Base-by-base conservation (phyloP, 1,139 yeast species). In the Debaryomyces singareniensis region DNA sequence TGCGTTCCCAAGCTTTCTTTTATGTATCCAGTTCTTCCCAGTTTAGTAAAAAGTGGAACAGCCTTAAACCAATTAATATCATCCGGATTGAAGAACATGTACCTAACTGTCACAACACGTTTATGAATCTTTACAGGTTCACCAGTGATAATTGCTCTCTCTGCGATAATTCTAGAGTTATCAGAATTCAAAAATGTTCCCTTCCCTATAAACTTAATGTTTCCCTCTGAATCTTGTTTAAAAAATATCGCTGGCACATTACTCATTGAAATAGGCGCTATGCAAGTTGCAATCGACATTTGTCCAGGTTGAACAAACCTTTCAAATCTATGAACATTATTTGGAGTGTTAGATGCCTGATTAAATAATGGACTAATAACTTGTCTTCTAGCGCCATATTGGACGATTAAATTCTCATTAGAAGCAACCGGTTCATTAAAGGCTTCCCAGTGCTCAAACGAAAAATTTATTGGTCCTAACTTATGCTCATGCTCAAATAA, bases 1-100 rank as follows among this genome's bases (percentile, higher is more conserved):
- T 93, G 98, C 3, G 98, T 93, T 61, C 99, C 99, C 61, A 93
- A 71, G 53, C 89, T 75, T 54, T 91, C 97, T 57, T 86, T 89
- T 54, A 93, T 86, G 54, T 81, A 83, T 34, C 99, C 99, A 24
- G 87, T 70, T 54, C 96, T 77, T 30, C 98, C 98, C 45, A 79
- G 71, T 53, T 85, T 86, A 28, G 97, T 89, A 56, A 86, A 91
- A 40, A 93, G 64, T 24, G 97, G 97, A 43, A 93, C 81, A 4
- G 93, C 82, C 62, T 85, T 85, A 70, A 83, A 93, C 78, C 84
- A 85, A 41, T 74, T 74, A 43, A 93, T 83, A 53, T 93, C 99
- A 27, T 83, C 87, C 9, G 86, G 64, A 49, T 81, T 86, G 77
- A 89, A 91, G 68, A 93, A 93, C 99, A 93, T 93, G 71, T 87